Base-by-base conservation (phyloP, 768 basidiomycete species). In the Tremella fuciformis region DNA sequence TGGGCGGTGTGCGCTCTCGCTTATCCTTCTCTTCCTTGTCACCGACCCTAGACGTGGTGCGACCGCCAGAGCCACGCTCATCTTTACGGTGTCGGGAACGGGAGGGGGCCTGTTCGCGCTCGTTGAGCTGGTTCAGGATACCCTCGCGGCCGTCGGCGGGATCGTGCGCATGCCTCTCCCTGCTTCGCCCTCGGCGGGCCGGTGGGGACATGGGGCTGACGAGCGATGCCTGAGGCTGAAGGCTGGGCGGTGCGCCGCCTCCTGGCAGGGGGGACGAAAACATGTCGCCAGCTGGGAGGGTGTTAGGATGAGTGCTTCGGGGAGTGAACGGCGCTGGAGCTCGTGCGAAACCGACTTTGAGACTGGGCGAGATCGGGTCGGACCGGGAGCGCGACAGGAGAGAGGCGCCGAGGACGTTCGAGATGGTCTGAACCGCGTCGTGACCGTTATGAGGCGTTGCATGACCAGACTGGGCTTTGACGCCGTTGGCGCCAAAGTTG, bases 321-420 rank as follows among this genome's bases (percentile, higher is more conserved):
- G 24, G 58, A 37, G 55, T 52, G 44, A 59, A n/a, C 15, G 57
- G 55, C 19, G 50, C 55, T 8, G 64, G 62, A 13, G 62, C 58
- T 21, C 65, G 63, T n/a, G 54, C 55, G 26, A 46, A 21, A 41
- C 54, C 25, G 38, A 57, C 37, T 21, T 40, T 54, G 18, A 53
- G 58, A 7, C 63, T 59, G 21, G 50, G 40, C 0, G 54, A 57
- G 29, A 63, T 55, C 25, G 71, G 69, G 54, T 73, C 71, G 7
- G 71, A 73, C 6, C 69, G 64, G 0, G 71, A 70, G 19, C 71
- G 66, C 13, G 71, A 66, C 6, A 73, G 62, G 13, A 60, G 49
- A 1, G 71, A 70, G 4, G 50, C 55, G 18, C 59, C 53, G 8
- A 50, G 22, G 22, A 51, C 41, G 24, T 51, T 24, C 13, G 50